A percentile compares a stretch with the other conserved stretches of the same genome.
Evolutionary conservation across 306 rosid genomes (phyloP).

Genomic region (Leucaena leucocephala): DNA sequence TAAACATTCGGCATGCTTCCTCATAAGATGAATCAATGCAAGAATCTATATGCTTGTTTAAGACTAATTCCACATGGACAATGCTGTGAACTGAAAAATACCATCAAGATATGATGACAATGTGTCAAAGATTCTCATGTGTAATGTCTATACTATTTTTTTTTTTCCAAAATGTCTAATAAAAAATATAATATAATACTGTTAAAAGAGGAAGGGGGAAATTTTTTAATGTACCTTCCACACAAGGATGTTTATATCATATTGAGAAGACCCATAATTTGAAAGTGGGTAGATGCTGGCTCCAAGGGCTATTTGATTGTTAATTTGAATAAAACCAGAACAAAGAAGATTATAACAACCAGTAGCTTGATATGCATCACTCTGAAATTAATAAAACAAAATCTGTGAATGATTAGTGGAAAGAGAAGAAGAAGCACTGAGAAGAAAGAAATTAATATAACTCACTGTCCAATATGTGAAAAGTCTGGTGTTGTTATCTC

Average conservation of each 20-base stretch:
- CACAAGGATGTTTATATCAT: conserved; percentile 57
- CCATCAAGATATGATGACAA: conserved; percentile 33
- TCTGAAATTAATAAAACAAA: conserved; percentile 42
- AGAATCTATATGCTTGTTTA: background rate
- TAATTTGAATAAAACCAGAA: conserved; percentile 62
- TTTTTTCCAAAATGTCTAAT: conserved; percentile 42
- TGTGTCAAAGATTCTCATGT: conserved; percentile 47
- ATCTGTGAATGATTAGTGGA: conserved; percentile 4
- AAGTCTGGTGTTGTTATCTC: conserved; percentile 61
- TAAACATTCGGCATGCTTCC: background rate
- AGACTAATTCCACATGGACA: background rate
- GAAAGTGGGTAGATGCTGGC: conserved; percentile 60
- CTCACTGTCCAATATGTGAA: conserved; percentile 68
- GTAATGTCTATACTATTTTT: conserved; percentile 25
- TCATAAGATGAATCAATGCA: background rate
- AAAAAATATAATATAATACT: conserved; percentile 30
- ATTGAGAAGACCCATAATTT: conserved; percentile 53
- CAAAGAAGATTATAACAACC: conserved; percentile 70
- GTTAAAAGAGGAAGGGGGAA: conserved; percentile 7
- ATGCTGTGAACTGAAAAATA: background rate
- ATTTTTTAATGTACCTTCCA: conserved; percentile 53
- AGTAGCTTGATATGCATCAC: conserved; percentile 68
- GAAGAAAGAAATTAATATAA: conserved; percentile 16
- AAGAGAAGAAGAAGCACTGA: conserved; percentile 17
- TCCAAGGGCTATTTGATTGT: conserved; percentile 58